Evolutionary conservation across 2,329 filamentous ascomycete species (phyloP).

Genomic region (Nakataea oryzae): DNA sequence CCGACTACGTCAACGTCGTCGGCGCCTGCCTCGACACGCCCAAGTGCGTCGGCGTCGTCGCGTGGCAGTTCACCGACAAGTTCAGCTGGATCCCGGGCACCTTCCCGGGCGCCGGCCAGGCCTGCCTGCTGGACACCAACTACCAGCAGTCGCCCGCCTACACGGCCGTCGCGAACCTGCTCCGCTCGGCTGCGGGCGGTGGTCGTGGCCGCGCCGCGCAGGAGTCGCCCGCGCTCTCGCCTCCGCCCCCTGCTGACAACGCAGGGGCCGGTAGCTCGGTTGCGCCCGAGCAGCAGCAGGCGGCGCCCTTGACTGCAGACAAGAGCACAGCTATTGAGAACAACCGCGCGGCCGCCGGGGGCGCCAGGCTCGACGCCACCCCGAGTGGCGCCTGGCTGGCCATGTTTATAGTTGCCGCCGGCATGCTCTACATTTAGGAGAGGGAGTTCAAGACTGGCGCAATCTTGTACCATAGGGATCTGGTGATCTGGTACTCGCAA

Average conservation of each 20-base stretch:
- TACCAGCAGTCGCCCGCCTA: slow-evolving; percentile 29
- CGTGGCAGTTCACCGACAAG: slow-evolving; percentile 30
- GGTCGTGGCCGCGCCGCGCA: too few species aligned
- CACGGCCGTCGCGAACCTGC: slow-evolving; percentile 5
- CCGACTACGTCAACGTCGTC: slow-evolving; percentile 31
- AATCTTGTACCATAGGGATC: not conserved
- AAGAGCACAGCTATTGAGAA: not conserved
- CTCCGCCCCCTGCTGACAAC: not conserved
- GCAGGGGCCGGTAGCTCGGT: not conserved
- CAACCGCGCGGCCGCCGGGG: too few species aligned
- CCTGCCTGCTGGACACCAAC: slow-evolving; percentile 25
- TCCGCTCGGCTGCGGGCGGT: not conserved
- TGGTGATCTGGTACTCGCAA: too few species aligned
- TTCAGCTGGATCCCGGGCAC: slow-evolving; percentile 20
- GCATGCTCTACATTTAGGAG: not conserved
- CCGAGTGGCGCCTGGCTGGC: not conserved
- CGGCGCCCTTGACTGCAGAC: not conserved
- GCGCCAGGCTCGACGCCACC: not conserved
- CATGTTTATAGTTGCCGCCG: not conserved
- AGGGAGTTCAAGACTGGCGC: too few species aligned
- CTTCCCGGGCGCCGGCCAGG: slow-evolving; percentile 28
- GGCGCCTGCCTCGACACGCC: slow-evolving; percentile 24
- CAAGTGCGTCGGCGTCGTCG: slow-evolving; percentile 30
- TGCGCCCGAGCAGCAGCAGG: too few species aligned
- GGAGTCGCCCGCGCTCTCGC: not conserved